Percentiles rank a stretch among this genome's conserved stretches.
Conservation (phyloP, 176 grass and related monocot genomes). For the Paspalum notatum region DNA sequence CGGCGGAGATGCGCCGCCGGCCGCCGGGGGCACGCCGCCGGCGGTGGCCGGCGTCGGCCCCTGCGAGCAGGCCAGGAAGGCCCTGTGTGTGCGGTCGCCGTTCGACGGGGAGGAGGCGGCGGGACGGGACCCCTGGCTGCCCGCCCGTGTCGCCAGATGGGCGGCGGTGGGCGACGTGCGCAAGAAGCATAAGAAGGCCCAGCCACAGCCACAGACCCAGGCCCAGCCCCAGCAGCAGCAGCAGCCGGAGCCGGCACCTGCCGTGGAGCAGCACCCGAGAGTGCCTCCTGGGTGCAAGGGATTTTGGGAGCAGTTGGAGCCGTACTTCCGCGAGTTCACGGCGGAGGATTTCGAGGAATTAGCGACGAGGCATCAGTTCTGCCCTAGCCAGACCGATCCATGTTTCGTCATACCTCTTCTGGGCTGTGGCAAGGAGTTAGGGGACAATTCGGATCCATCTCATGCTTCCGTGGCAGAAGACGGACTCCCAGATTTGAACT, state of each 20-base stretch:
- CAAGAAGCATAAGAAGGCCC: conserved; percentile 69
- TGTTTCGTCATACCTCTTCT: conserved; percentile 59
- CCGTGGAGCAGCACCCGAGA: conserved; percentile 25
- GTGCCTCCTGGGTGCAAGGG: conserved; percentile 41
- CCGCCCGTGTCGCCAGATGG: conserved; percentile 62
- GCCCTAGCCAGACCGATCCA: conserved; percentile 47
- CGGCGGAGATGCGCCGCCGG: conserved; percentile 48
- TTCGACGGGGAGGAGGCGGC: conserved; percentile 77
- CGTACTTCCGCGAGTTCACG: conserved; percentile 68
- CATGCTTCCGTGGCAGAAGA: conserved; percentile 25
- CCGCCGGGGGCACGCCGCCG: conserved; percentile 38
- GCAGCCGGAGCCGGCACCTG: conserved; percentile 15
- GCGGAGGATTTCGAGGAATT: conserved; percentile 62
- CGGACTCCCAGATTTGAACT: background rate
- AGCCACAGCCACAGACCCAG: conserved; percentile 35
- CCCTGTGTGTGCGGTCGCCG: conserved; percentile 68
- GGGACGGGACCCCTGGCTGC: conserved; percentile 53
- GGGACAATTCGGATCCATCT: conserved; percentile 11
- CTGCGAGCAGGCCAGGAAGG: conserved; percentile 78
- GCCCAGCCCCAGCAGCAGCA: conserved; percentile 19
- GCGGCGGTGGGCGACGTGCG: conserved; percentile 55
- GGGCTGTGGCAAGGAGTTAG: conserved; percentile 35
- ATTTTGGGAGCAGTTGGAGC: conserved; percentile 75
- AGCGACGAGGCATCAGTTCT: conserved; percentile 33
- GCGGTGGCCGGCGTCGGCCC: conserved; percentile 42